phyloP scores from a whole-genome alignment of 2,329 filamentous ascomycete genomes.

The Clathrospora elynae region DNA sequence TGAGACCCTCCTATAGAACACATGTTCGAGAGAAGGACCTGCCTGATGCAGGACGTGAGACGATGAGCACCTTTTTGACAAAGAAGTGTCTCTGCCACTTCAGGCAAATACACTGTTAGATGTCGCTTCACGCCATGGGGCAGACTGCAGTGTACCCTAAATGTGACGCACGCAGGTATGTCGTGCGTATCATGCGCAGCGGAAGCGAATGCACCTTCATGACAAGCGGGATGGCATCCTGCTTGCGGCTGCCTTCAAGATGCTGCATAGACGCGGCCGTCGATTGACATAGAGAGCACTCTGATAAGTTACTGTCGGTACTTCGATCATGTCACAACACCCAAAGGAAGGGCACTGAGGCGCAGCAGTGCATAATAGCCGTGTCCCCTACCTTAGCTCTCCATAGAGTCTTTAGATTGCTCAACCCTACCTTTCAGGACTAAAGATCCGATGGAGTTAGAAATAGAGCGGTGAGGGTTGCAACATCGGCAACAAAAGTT shows the following conservation, averaged over 20 bases:
- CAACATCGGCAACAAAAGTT: slow-evolving; percentile 6
- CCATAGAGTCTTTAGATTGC: slow-evolving; percentile 32
- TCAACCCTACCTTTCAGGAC: slow-evolving; percentile 25
- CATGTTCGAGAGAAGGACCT: slow-evolving; percentile 29
- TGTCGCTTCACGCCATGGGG: slow-evolving; percentile 29
- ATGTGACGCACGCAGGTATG: slow-evolving; percentile 42
- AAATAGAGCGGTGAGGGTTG: slow-evolving; percentile 46
- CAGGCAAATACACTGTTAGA: slow-evolving; percentile 6
- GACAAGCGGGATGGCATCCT: slow-evolving; percentile 34
- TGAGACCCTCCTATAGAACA: slow-evolving; percentile 34
- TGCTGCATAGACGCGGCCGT: slow-evolving; percentile 32
- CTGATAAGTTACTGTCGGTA: slow-evolving; percentile 13
- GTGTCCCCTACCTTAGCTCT: slow-evolving; percentile 29
- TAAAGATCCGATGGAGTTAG: slow-evolving; percentile 18
- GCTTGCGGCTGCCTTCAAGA: slow-evolving; percentile 30
- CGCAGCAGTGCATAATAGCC: slow-evolving; percentile 28
- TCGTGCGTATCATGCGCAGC: slow-evolving; percentile 42
- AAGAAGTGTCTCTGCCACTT: slow-evolving; percentile 8
- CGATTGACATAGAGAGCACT: slow-evolving; percentile 20
- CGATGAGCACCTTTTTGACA: slow-evolving; percentile 1
- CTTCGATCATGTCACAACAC: slow-evolving; percentile 17
- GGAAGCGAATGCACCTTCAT: slow-evolving; percentile 35
- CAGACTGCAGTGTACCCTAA: slow-evolving; percentile 39
- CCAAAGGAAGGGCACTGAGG: slow-evolving; percentile 22
- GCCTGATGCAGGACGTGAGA: slow-evolving; percentile 16